phyloP scores from a whole-genome alignment of 1,284 basidiomycete genomes.

The Waitea zeae region DNA sequence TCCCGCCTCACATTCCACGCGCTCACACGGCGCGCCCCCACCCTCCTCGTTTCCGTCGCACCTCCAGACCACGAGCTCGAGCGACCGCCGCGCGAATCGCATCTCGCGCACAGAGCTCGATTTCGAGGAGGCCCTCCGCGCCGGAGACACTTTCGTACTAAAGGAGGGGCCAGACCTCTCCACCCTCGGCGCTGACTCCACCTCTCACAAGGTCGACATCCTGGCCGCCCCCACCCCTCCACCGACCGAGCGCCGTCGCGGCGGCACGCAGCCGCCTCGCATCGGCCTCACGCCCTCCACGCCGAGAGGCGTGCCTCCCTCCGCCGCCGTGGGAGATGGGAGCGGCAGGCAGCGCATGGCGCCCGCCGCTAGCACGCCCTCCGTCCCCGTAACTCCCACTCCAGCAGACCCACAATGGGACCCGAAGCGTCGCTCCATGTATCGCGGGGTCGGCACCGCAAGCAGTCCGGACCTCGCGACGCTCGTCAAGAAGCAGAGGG shows the following conservation, averaged over 20 bases:
- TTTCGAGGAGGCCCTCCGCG: conserved; percentile 56
- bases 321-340: no score
- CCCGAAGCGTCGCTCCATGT: conserved; percentile 67
- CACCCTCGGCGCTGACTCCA: conserved; percentile 31
- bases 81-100: conserved; percentile 23
- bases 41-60: conserved; percentile 33
- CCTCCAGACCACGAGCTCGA: conserved; percentile 35
- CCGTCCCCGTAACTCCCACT: conserved; percentile 18
- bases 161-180: conserved; percentile 53
- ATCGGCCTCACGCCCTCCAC: conserved; percentile 39
- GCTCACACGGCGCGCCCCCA: conserved; percentile 27
- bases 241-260: conserved; percentile 13
- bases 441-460: conserved; percentile 73
- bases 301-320: conserved; percentile 18
- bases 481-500: conserved; percentile 64
- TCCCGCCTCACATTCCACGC: conserved; percentile 17
- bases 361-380: no score
- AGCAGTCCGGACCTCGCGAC: conserved; percentile 81
- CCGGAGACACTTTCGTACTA: conserved; percentile 45
- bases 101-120: conserved; percentile 57
- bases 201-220: conserved; percentile 15
- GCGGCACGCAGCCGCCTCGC: no score
- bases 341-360: no score
- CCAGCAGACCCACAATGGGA: conserved; percentile 44
- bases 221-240: conserved; percentile 12